These are phyloP conservation scores for Ballota nigra DNA, from an alignment of 257 asterid genomes.

Conservation along the genomic window DNA sequence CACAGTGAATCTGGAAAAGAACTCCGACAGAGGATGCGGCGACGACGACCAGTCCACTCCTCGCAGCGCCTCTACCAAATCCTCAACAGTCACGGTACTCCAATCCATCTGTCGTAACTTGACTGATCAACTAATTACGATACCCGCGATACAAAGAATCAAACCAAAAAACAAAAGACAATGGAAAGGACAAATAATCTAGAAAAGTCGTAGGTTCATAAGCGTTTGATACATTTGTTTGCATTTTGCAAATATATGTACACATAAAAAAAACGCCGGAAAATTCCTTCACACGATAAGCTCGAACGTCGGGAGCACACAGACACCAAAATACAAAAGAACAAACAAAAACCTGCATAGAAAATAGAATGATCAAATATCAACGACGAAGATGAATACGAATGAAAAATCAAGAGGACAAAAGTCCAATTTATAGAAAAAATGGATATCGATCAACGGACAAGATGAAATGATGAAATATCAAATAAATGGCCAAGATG, in stretches of 20 bases:
- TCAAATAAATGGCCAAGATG: no score
- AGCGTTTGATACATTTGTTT: conserved; percentile 1
- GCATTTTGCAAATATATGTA: background rate
- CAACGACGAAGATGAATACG: no score
- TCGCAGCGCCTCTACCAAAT: conserved; percentile 82
- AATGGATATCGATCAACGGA: no score
- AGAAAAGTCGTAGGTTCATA: conserved; percentile 12
- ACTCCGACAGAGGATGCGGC: conserved; percentile 73
- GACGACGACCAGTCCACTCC: conserved; percentile 95
- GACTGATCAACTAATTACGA: conserved; percentile 4
- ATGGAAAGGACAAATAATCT: conserved; percentile 9
- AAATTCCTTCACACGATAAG: no score
- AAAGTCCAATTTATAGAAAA: no score
- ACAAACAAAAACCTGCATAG: no score
- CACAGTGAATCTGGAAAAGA: conserved; percentile 76
- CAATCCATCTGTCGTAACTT: conserved; percentile 69
- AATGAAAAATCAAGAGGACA: no score
- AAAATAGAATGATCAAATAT: no score
- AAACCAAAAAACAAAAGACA: background rate
- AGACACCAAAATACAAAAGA: no score
- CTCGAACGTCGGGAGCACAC: no score
- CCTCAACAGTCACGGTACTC: conserved; percentile 85
- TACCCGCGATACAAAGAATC: conserved; percentile 29
- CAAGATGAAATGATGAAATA: no score
- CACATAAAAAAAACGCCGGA: no score